A percentile compares a stretch with the other conserved stretches of the same genome.
These are phyloP conservation scores for Thraustotheca clavata DNA, from an alignment of 352 stramenopile genomes.

Conservation along the genomic window DNA sequence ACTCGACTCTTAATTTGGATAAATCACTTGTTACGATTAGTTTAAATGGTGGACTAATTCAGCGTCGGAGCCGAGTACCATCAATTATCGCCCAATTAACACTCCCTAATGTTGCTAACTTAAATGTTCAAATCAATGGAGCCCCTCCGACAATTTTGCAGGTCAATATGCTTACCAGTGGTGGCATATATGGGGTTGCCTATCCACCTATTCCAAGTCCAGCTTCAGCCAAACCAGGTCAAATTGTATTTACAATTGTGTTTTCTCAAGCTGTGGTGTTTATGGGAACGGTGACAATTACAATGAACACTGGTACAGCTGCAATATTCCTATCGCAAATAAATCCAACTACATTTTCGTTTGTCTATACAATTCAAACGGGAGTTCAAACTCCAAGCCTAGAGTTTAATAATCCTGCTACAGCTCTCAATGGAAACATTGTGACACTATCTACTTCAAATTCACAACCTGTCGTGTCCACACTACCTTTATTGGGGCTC, in stretches of 20 bases:
- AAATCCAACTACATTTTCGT: conserved; percentile 36
- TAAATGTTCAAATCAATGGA: conserved; percentile 44
- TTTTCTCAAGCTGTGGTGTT: conserved; percentile 52
- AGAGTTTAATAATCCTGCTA: conserved; percentile 35
- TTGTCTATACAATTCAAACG: conserved; percentile 51
- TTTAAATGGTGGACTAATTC: conserved; percentile 26
- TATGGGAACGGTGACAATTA: conserved; percentile 33
- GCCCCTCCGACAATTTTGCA: conserved; percentile 35
- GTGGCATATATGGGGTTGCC: conserved; percentile 50
- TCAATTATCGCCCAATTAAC: conserved; percentile 27
- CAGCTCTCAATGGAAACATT: conserved; percentile 30
- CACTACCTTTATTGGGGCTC: conserved; percentile 34
- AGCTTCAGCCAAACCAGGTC: conserved; percentile 36
- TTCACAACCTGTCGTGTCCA: conserved; percentile 22
- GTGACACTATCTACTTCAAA: conserved; percentile 45
- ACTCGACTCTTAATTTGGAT: conserved; percentile 29
- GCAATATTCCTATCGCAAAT: conserved; percentile 41
- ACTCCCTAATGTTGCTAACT: conserved; percentile 26
- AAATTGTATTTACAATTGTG: conserved; percentile 58
- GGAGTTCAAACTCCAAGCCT: conserved; percentile 51
- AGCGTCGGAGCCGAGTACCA: conserved; percentile 30
- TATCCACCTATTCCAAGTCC: conserved; percentile 46
- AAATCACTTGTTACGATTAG: conserved; percentile 26
- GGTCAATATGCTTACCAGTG: conserved; percentile 34
- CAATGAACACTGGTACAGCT: conserved; percentile 46